Percentiles rank a stretch among this genome's conserved stretches.
Evolutionary conservation across 345 rosid species (phyloP).

Genomic region (Acer negundo): DNA sequence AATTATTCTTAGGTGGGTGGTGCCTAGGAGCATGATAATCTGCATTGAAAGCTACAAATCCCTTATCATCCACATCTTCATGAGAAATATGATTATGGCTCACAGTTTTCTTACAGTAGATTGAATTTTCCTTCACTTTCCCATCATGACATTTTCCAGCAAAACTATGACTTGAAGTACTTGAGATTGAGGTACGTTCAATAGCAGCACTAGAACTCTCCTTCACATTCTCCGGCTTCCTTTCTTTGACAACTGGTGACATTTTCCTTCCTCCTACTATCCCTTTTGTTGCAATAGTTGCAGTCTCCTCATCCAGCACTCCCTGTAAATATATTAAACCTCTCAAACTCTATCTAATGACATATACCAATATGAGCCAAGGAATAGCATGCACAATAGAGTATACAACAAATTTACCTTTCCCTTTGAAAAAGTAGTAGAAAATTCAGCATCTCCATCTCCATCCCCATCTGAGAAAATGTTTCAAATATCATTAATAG

Average conservation of each 20-base stretch:
- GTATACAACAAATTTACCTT: not conserved
- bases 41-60: constrained; percentile 64
- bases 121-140: not conserved
- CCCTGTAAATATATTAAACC: not conserved
- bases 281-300: not conserved
- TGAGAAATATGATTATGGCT: not conserved
- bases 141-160: not conserved
- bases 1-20: constrained; percentile 86
- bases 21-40: constrained; percentile 76
- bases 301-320: not conserved
- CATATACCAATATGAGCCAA: not conserved
- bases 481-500: not conserved
- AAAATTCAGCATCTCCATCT: constrained; percentile 8
- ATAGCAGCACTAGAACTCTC: constrained; percentile 6
- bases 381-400: no score
- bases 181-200: constrained; percentile 8
- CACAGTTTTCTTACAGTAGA: constrained; percentile 8
- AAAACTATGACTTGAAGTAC: not conserved
- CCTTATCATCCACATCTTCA: constrained; percentile 39
- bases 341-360: not conserved
- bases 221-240: constrained; percentile 12
- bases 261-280: constrained; percentile 21
- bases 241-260: not conserved
- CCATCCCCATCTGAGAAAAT: not conserved
- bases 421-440: constrained; percentile 4